Percentiles rank a stretch among this genome's conserved stretches.
Evolutionary conservation across 768 basidiomycete species (phyloP).

Genomic region (Termitomyces sp.): DNA sequence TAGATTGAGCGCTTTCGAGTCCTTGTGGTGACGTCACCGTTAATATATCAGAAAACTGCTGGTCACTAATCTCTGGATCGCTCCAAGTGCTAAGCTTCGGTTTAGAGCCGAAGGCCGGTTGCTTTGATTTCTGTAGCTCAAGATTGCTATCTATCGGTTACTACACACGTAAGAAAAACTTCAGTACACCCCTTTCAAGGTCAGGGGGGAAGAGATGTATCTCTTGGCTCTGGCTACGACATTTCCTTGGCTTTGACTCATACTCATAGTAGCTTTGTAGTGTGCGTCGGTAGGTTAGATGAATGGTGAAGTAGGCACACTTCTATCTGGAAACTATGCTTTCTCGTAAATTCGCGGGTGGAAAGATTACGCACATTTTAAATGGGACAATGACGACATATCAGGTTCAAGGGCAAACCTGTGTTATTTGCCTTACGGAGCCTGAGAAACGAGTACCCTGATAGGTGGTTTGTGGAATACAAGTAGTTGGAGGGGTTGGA

Average conservation of each 20-base stretch:
- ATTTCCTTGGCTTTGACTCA: not conserved
- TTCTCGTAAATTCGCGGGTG: not conserved
- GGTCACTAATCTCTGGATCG: not conserved
- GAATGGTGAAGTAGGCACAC: not conserved
- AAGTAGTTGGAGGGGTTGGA: not conserved
- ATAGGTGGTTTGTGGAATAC: not conserved
- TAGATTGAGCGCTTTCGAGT: not conserved
- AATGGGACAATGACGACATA: not conserved
- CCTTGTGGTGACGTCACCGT: not conserved
- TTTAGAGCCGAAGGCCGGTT: not conserved
- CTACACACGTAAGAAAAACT: not conserved
- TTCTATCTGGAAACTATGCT: not conserved
- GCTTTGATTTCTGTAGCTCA: not conserved
- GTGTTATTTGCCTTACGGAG: not conserved
- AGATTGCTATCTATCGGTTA: not conserved
- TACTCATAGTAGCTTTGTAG: not conserved
- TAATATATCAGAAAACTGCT: too few species aligned
- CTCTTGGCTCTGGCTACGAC: not conserved
- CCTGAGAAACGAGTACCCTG: not conserved
- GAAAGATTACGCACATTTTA: not conserved
- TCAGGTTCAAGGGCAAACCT: not conserved
- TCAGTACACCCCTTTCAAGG: not conserved
- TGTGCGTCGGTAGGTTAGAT: not conserved
- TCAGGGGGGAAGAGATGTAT: not conserved
- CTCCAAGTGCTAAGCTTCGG: not conserved